Base-by-base conservation (phyloP, 2,329 filamentous ascomycete genomes). In the Hirsutella minnesotensis region DNA sequence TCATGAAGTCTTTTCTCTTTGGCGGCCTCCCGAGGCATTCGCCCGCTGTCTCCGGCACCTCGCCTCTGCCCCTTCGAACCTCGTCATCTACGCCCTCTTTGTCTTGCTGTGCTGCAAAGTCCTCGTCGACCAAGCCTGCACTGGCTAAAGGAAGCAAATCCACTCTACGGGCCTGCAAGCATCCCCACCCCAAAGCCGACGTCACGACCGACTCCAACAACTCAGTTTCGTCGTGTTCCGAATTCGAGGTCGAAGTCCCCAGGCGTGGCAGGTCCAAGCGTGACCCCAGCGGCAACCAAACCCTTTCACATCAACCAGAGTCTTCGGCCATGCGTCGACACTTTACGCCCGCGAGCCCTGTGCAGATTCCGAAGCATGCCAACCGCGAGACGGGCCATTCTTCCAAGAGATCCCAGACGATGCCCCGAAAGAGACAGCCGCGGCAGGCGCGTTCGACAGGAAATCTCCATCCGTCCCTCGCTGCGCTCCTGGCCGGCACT, bases 401-500 rank as follows among this genome's bases (percentile, higher is more conserved):
- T 45, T 56, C 33, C 15, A 35, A 35, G 33, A 13, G 33, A 16
- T 4, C 15, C 16, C 33, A 35, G 33, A n/a, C 33, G n/a, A 35
- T 55, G 21, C 61, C 66, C 40, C 61, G 62, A 36, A 58, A 58
- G 33, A 51, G 52, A 38, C 51, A 59, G 34, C 56, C 59, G 9
- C 62, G 59, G 45, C 66, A 72, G 42, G 57, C 64, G 2, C 70
- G 72, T 53, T 69, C 70, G 1, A 68, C 73, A 5, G 73, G 77
- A 44, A 62, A 67, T 15, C 65, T 81, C 19, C 72, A 77, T 5
- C 69, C 77, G 0, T 78, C 76, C 0, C 69, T 81, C 22, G 75
- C 75, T 5, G 75, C 75, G 12, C 62, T 82, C 22, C 63, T 82
- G 29, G 78, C 78, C 27, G 65, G 78, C 42, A 82, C 78, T 24